Conservation (phyloP, 495 filamentous ascomycete species). For the Xylaria castorea region DNA sequence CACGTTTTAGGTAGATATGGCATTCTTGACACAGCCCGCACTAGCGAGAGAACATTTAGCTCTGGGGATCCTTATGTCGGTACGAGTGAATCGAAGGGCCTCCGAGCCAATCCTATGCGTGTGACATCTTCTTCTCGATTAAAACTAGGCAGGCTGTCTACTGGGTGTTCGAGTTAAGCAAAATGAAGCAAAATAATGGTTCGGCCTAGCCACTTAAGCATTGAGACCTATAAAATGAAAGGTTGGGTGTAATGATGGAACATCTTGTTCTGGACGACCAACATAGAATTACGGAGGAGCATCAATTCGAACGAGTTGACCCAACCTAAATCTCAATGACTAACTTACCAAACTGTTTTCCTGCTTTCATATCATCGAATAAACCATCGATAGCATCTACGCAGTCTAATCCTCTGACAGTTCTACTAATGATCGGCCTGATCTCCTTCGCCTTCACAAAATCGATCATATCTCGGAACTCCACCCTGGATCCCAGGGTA, state of each 20-base stretch:
- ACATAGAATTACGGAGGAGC: not conserved
- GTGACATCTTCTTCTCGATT: not conserved
- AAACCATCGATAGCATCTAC: slow-evolving; percentile 66
- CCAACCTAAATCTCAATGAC: not conserved
- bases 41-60: not conserved
- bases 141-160: not conserved
- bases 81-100: not conserved
- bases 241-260: not conserved
- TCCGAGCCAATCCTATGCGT: not conserved
- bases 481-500: slow-evolving; percentile 74
- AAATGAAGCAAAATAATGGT: not conserved
- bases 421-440: slow-evolving; percentile 63
- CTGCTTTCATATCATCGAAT: slow-evolving; percentile 75
- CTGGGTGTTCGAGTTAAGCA: not conserved
- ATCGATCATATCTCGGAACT: slow-evolving; percentile 75
- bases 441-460: slow-evolving; percentile 70
- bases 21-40: not conserved
- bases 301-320: slow-evolving; percentile 57
- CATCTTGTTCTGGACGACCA: not conserved
- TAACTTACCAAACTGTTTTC: slow-evolving; percentile 72
- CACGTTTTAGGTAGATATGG: not conserved
- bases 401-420: slow-evolving; percentile 66
- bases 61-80: too few species aligned
- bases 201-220: not conserved
- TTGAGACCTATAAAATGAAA: not conserved